A percentile compares a stretch with the other conserved stretches of the same genome.
phyloP scores from a whole-genome alignment of 306 rosid species.

The Pyrus pyrifolia region DNA sequence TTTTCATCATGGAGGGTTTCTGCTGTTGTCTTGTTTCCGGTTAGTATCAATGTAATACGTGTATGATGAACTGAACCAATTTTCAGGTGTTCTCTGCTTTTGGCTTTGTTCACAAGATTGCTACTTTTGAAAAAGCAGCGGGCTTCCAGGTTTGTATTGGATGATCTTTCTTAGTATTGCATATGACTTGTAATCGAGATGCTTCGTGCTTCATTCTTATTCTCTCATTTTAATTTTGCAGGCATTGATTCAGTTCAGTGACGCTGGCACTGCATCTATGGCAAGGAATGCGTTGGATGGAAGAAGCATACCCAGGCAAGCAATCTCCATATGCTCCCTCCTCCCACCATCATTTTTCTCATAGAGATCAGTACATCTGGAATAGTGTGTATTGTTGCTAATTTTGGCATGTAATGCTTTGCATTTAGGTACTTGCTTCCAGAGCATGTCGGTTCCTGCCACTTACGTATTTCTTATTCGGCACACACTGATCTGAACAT shows the following conservation, averaged over 20 bases:
- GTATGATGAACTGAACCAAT: conserved; percentile 6
- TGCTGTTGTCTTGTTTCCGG: conserved; percentile 3
- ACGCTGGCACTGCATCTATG: conserved; percentile 72
- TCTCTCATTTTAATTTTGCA: conserved; percentile 22
- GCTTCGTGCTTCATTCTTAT: background rate
- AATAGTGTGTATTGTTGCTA: conserved; percentile 7
- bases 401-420: conserved; percentile 19
- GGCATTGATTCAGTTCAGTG: conserved; percentile 89
- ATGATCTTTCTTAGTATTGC: conserved; percentile 9
- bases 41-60: conserved; percentile 3
- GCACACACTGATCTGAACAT: conserved; percentile 89
- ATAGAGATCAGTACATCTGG: conserved; percentile 4
- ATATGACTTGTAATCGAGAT: background rate
- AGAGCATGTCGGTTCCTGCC: conserved; percentile 71
- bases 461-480: conserved; percentile 82
- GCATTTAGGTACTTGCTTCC: conserved; percentile 75
- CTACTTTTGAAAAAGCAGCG: conserved; percentile 89
- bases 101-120: conserved; percentile 88
- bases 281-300: conserved; percentile 89
- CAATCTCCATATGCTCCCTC: conserved; percentile 2
- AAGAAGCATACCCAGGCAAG: conserved; percentile 89
- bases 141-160: conserved; percentile 65
- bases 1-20: conserved; percentile 26
- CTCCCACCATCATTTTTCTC: background rate
- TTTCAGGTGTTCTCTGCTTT: conserved; percentile 85